Evolutionary conservation across 306 rosid genomes (phyloP).

Genomic region (Pachyrhizus erosus): DNA sequence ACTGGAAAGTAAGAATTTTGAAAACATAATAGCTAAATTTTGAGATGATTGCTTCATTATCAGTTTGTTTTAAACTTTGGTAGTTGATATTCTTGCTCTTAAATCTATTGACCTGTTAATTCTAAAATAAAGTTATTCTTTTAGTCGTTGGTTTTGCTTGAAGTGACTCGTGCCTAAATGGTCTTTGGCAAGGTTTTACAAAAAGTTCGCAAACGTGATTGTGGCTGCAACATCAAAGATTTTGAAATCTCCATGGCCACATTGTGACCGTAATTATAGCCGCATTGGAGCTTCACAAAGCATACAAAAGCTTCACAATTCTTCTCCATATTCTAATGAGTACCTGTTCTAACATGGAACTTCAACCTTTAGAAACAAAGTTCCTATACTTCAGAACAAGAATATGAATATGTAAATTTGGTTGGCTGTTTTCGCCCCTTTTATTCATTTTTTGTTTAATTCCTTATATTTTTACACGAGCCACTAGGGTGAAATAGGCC

Average conservation of each 20-base stretch:
- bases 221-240: neutral
- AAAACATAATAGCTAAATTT: conserved; percentile 9
- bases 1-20: conserved; percentile 51
- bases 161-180: neutral
- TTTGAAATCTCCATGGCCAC: neutral
- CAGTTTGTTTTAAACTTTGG: conserved; percentile 1
- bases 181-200: neutral
- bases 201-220: neutral
- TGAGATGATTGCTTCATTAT: conserved; percentile 7
- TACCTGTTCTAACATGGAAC: conserved; percentile 12
- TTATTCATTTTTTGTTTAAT: neutral
- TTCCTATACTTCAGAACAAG: neutral
- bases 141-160: conserved; percentile 23
- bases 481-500: neutral
- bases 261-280: neutral
- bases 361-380: neutral
- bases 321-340: neutral
- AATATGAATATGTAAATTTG: neutral
- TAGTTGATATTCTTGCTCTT: conserved; percentile 24
- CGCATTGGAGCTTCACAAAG: too few relatives aligned
- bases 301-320: neutral
- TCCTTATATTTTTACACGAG: neutral
- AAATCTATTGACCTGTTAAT: neutral
- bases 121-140: neutral
- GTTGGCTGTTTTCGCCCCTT: neutral